Conservation (phyloP, 176 grass and related monocot species). For the Aegilops bicornis region DNA sequence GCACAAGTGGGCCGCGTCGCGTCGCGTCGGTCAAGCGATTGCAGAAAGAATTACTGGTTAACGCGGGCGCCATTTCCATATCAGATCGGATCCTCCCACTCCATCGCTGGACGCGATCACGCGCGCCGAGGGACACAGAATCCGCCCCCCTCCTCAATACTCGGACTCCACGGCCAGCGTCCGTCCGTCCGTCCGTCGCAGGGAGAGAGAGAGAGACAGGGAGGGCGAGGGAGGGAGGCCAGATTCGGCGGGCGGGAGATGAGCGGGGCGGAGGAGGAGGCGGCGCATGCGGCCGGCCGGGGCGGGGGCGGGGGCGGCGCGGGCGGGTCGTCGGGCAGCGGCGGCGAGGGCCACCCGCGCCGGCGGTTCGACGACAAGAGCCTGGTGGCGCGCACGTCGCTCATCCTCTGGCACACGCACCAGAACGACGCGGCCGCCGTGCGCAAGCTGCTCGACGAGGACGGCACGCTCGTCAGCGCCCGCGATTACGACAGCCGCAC, state of each 20-base stretch:
- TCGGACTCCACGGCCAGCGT: background rate
- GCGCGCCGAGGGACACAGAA: slow-evolving; percentile 6
- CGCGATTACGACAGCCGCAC: slow-evolving; percentile 95
- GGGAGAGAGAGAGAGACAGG: background rate
- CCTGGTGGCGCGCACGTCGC: slow-evolving; percentile 79
- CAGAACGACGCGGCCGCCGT: slow-evolving; percentile 85
- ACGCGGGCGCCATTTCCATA: background rate
- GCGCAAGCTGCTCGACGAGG: slow-evolving; percentile 92
- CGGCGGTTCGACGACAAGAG: slow-evolving; percentile 79
- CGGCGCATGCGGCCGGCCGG: slow-evolving; percentile 20
- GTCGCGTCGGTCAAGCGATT: background rate
- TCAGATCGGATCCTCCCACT: slow-evolving; percentile 26
- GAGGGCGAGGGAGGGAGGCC: background rate
- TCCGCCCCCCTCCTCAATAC: background rate
- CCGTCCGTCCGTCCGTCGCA: background rate
- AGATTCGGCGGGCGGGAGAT: slow-evolving; percentile 39
- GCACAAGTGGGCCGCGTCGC: background rate
- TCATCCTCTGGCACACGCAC: slow-evolving; percentile 99
- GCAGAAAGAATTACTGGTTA: background rate
- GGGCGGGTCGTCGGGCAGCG: slow-evolving; percentile 39
- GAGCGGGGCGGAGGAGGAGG: slow-evolving; percentile 43
- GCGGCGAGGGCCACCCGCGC: slow-evolving; percentile 33
- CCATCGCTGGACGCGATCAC: background rate
- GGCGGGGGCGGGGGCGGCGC: slow-evolving; percentile 4
- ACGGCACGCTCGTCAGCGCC: slow-evolving; percentile 81